Base-by-base conservation (phyloP, 345 rosid species). In the Arabidopsis suecica region DNA sequence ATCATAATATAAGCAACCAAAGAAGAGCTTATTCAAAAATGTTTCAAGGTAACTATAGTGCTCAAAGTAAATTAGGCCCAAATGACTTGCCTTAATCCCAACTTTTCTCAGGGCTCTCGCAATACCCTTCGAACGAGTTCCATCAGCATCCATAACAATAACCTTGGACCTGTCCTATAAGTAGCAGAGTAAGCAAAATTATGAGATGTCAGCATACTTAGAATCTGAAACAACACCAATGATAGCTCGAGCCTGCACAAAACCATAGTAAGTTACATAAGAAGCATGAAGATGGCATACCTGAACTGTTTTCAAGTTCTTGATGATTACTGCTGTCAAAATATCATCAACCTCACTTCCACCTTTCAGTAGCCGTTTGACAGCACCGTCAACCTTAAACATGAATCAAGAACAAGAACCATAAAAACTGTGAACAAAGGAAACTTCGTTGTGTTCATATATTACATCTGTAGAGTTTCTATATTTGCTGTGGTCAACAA, bases 141-240 rank as follows among this genome's bases (percentile, higher is more conserved):
- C 99, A 81, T 92, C 94, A 77, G 84, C 91, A 86, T 95, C 99
- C 96, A 95, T 82, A 78, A 95, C 83, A 71, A 95, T 90, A 70
- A 95, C 90, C 91, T 82, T 90, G 53, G 92, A 95, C 82, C 97
- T 90, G 93, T 84, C 99, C 97, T 95, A 89, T 93, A 85, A 84
- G 83, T 75, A 64, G 85, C 65, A 82, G 72, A 76, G 61, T 65
- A 79, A 82, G 78, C 71, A 32, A 65, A 69, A 61, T 80, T 79
- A 74, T 57, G 81, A 83, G 80, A 66, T 64, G 78, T 68, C 61
- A 76, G 74, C 68, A 13, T 61, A 69, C 23, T 69, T 32, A 8
- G 49, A 42, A 54, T 23, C 25, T 33, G 7, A 55, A 63, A 38
- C 66, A 25, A 12, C 18, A 32, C 48, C 40, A 36, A 41, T 37